Evolutionary conservation across 2,329 filamentous ascomycete species (phyloP).

Genomic region (Chaetomiaceae sp.): DNA sequence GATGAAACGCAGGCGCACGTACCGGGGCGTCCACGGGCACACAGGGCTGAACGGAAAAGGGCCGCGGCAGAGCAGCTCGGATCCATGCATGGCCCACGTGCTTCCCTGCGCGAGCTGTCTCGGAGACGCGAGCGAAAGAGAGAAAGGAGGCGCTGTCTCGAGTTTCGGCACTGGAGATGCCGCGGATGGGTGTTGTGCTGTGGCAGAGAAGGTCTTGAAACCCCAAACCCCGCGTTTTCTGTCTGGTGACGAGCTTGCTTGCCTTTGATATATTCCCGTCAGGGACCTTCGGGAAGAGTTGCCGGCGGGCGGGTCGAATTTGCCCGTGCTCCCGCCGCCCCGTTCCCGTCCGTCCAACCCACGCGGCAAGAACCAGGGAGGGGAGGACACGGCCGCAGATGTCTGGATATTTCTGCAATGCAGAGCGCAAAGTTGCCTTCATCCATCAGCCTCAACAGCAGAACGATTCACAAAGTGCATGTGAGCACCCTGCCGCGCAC

Average conservation of each 20-base stretch:
- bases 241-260: neutral
- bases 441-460: no score
- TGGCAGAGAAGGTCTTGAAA: no score
- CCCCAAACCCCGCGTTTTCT: no score
- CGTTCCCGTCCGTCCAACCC: constrained; percentile 1
- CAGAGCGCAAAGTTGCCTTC: no score
- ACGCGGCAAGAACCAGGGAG: neutral
- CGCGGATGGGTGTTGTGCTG: neutral
- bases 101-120: neutral
- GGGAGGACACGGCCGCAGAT: no score
- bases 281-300: neutral
- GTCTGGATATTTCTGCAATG: no score
- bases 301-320: constrained; percentile 4
- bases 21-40: no score
- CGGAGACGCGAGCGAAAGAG: neutral
- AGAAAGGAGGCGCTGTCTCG: neutral
- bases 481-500: no score
- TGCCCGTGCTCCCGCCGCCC: constrained; percentile 1
- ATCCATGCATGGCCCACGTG: constrained; percentile 3
- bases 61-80: neutral
- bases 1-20: constrained; percentile 9
- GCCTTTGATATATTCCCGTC: no score
- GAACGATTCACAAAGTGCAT: no score
- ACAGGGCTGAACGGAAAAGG: constrained; percentile 4
- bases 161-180: neutral